Base-by-base conservation (phyloP, 192 early-diverging fungal species). In the Piromyces sp. region DNA sequence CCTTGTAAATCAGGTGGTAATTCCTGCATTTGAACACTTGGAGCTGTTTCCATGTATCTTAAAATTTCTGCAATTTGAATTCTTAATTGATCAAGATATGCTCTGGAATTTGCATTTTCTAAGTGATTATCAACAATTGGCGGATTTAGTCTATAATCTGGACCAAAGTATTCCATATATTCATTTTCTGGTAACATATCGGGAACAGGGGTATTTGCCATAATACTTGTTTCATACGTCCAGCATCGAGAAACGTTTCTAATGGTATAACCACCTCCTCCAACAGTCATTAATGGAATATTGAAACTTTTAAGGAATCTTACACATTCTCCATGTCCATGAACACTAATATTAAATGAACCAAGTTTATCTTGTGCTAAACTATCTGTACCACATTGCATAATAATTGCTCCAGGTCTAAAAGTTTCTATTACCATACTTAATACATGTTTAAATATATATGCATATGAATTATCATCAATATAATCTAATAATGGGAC, bases 181-280 rank as follows among this genome's bases (percentile, higher is more conserved):
- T 93, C 91, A 83, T 94, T 96, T 33, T 80, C 33, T 83, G 92
- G 92, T 0, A 96, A 95, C 82, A 97, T 88, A 68, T 93, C 92
- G 33, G 94, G 87, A 14, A 89, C 88, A 15, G 98, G 87, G 28
- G 90, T 87, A 68, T 94, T 94, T 5, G 94, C 89, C 29, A 94
- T 89, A 11, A 96, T 89, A 15, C 92, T 89, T 7, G 97, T 99
- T 84, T 99, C 97, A 86, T 97, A 98, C 13, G 95, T 93, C 97
- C 96, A 97, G 30, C 93, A 92, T 11, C 97, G 91, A 36, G 95
- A 93, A 6, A 97, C 96, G 85, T 98, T 97, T 30, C 96, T 90
- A 85, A 98, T 96, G 0, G 97, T 99, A 84, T 99, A 99, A 17
- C 97, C 97, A 29, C 97, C 97, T 29, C 97, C 97, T 30, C 97